Percentiles rank a stretch among this genome's conserved stretches.
Conservation (phyloP, 306 rosid genomes). For the Cicer yamashitae region DNA sequence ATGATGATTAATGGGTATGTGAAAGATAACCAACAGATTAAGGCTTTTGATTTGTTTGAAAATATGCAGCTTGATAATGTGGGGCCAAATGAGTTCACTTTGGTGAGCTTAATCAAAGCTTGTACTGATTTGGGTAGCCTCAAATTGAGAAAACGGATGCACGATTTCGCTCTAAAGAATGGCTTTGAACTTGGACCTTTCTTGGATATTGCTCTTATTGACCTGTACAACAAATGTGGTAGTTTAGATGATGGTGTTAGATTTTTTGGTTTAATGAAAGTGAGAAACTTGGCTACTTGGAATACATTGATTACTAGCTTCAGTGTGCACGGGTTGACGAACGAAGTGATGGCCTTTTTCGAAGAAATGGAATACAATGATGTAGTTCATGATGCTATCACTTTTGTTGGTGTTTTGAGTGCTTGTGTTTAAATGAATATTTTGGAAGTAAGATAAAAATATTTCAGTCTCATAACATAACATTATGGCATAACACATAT, state of each 20-base stretch:
- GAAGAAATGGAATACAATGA: constrained; percentile 55
- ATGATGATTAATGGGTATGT: constrained; percentile 71
- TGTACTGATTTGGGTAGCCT: constrained; percentile 67
- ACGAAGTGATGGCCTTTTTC: constrained; percentile 57
- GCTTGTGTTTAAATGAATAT: constrained; percentile 46
- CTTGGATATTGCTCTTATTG: constrained; percentile 70
- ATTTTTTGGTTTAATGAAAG: constrained; percentile 57
- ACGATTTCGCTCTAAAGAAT: constrained; percentile 56
- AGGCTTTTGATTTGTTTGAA: constrained; percentile 61
- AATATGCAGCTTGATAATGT: constrained; percentile 63
- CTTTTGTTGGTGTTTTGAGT: constrained; percentile 53
- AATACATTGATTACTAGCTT: constrained; percentile 74
- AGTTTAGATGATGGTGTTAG: constrained; percentile 58
- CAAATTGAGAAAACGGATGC: constrained; percentile 63
- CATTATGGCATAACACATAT: constrained; percentile 58
- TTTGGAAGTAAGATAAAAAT: constrained; percentile 46
- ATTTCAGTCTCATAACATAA: constrained; percentile 57
- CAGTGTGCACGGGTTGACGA: constrained; percentile 69
- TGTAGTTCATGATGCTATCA: constrained; percentile 48
- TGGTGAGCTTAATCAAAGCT: constrained; percentile 66
- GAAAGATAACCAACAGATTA: constrained; percentile 49
- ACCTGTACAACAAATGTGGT: constrained; percentile 78
- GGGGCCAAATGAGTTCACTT: constrained; percentile 65
- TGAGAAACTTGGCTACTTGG: constrained; percentile 71
- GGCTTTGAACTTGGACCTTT: constrained; percentile 57